Evolutionary conservation across 345 rosid genomes (phyloP).

Genomic region (Corchorus olitorius): DNA sequence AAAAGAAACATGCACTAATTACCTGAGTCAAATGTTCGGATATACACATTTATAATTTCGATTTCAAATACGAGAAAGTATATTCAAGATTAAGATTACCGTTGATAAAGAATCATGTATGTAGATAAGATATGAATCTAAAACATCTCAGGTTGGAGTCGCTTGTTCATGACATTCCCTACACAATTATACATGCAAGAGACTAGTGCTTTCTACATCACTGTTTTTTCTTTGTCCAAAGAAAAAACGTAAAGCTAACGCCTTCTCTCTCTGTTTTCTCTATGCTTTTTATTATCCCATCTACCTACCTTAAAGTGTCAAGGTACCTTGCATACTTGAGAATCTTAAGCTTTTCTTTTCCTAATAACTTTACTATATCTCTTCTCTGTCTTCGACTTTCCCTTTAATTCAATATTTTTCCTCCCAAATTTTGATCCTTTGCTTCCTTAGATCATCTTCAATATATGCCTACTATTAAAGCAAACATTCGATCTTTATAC

Average conservation of each 20-base stretch:
- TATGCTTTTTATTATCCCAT: conserved; percentile 26
- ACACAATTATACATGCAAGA: conserved; percentile 47
- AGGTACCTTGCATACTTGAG: conserved; percentile 37
- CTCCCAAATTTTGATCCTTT: conserved; percentile 17
- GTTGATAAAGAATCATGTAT: too few relatives aligned
- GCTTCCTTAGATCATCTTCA: conserved; percentile 2
- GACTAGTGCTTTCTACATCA: conserved; percentile 43
- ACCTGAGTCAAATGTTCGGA: too few relatives aligned
- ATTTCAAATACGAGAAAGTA: too few relatives aligned
- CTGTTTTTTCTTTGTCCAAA: conserved; percentile 33
- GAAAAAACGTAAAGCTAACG: conserved; percentile 81
- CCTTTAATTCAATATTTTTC: conserved; percentile 1
- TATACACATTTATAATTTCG: too few relatives aligned
- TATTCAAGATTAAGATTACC: too few relatives aligned
- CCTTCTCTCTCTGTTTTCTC: conserved; percentile 27
- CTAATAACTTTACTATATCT: not conserved
- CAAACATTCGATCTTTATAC: conserved; percentile 16
- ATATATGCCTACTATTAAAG: conserved; percentile 9
- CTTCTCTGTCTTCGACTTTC: conserved; percentile 28
- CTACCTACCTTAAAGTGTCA: conserved; percentile 44
- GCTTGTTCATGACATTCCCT: conserved; percentile 21
- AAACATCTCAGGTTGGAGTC: too few relatives aligned
- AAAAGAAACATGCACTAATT: too few relatives aligned
- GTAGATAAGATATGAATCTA: too few relatives aligned
- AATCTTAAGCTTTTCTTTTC: not conserved